Evolutionary conservation across 2,329 filamentous ascomycete genomes (phyloP).

Genomic region (Fusarium tuaranense): DNA sequence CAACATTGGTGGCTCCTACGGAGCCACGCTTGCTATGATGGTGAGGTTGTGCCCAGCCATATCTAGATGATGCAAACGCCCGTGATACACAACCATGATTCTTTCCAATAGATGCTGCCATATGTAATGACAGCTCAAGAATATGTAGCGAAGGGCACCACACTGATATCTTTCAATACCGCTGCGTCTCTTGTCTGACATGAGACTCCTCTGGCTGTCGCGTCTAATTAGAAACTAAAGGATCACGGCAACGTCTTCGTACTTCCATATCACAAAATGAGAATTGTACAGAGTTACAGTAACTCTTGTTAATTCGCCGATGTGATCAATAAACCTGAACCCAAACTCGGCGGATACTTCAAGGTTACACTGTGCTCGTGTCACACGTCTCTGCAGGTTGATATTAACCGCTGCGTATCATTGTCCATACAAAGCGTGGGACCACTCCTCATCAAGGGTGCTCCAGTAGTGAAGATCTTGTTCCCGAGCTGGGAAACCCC

Average conservation of each 20-base stretch:
- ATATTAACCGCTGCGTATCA: background rate
- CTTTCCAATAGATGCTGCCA: background rate
- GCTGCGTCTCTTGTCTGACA: background rate
- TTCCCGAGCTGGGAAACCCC: slow-evolving; percentile 9
- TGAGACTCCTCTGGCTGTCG: background rate
- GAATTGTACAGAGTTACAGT: background rate
- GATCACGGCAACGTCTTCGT: background rate
- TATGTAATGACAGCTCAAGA: background rate
- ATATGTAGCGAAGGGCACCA: no score
- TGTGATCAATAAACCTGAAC: background rate
- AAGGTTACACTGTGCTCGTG: background rate
- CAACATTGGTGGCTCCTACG: background rate
- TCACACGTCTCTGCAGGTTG: background rate
- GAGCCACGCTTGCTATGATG: background rate
- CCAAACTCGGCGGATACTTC: background rate
- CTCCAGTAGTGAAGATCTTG: background rate
- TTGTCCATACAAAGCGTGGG: background rate
- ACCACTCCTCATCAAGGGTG: no score
- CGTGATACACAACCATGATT: background rate
- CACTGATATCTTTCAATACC: background rate
- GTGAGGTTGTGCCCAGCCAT: background rate
- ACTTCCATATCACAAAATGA: background rate
- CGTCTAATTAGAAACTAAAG: background rate
- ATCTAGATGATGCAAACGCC: background rate
- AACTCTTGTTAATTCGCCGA: background rate